Base-by-base conservation (phyloP, 1,139 yeast species). In the Blastobotrys petasosporus region DNA sequence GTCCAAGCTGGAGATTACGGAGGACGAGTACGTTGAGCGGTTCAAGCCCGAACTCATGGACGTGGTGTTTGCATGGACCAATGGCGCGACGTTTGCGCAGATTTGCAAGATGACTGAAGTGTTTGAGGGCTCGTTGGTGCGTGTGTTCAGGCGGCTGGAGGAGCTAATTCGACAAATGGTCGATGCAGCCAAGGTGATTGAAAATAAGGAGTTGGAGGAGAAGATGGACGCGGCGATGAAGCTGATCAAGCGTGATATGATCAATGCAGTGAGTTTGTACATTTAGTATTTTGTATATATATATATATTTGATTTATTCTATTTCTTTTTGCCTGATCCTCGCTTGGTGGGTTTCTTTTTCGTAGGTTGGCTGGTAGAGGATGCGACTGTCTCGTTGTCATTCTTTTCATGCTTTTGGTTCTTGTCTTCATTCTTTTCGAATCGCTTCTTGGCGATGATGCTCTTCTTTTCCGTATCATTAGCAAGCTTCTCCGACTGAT, bases 21-120 rank as follows among this genome's bases (percentile, higher is more conserved):
- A 88, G 62, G 87, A 87, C 59, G 97, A 90, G 52, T 94, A 92
- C 61, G 82, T 92, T 37, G 95, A 88, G 62, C 76, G 83, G 29
- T 94, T 92, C 71, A 80, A 95, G 64, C 82, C 88, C 20, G 95
- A 92, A 62, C 73, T 94, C 54, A 90, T 94, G 97, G 97, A 88
- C 63, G 97, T 92, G 42, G 96, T 94, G 0, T 87, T 70, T 66
- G 87, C 94, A 39, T 94, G 99, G 99, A 86, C 97, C 63, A 83
- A 84, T 62, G 97, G 97, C 28, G 96, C 96, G 3, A 72, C 92
- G 0, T 94, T 94, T 66, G 90, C 97, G 0, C 97, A 90, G 63
- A 90, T 92, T 52, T 92, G 97, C 70, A 90, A 90, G 66, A 87
- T 92, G 97, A 92, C 98, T 0, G 98, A 92, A 63, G 97, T 94